Base-by-base conservation (phyloP, 1,139 yeast species). In the Blastobotrys elegans region DNA sequence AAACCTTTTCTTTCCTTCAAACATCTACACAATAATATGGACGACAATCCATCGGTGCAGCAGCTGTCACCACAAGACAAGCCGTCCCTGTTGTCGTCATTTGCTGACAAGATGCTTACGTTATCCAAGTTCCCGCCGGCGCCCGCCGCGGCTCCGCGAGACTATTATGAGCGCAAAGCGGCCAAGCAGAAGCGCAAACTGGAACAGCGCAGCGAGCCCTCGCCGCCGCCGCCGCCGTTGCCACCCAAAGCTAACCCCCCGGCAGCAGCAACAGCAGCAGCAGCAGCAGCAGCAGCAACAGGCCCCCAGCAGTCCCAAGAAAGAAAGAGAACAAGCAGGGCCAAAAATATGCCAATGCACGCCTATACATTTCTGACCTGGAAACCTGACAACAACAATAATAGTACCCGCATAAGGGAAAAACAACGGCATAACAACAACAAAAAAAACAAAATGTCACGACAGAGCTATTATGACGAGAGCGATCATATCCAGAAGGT, bases 341-440 rank as follows among this genome's bases (percentile, higher is more conserved):
- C 4, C 27, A 24, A 24, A 24, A 33, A 33, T 33, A 18, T 13
- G 4, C n/a, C 14, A 18, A 3, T 20, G n/a, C 18, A 34, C 8
- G 38, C 38, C 2, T 17, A 18, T 24, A 24, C 38, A 34, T 18
- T 34, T 34, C 8, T 34, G 24, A 34, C 38, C 13, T 34, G 18
- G 4, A 21, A 34, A 34, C 38, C 38, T 34, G 31, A 37, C 40
- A 4, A 37, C 18, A 21, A 37, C 40, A 37, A 37, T 17, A 37
- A 21, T 26, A 4, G 17, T 13, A n/a, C n/a, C n/a, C n/a, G n/a
- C n/a, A n/a, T n/a, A n/a, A n/a, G n/a, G n/a, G n/a, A n/a, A n/a
- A n/a, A n/a, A n/a, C n/a, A n/a, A n/a, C n/a, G n/a, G n/a, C n/a
- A n/a, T n/a, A n/a, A n/a, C n/a, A 30, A 13, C 33, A 6, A 13